Conservation (phyloP, 441 rosid genomes). For the Mallotus repandus region DNA sequence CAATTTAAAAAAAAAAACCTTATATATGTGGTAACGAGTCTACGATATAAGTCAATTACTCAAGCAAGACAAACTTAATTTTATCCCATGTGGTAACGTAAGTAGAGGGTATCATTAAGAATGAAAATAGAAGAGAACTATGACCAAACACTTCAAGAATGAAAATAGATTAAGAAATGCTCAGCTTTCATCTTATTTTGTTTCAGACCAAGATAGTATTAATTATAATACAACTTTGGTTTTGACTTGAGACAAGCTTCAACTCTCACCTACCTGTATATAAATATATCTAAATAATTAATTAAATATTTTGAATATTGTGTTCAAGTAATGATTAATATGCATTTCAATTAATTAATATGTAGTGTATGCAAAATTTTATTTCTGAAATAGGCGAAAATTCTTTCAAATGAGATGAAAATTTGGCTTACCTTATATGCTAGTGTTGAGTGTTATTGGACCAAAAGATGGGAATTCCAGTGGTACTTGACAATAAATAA, state of each 20-base stretch:
- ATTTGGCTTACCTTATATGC: no score
- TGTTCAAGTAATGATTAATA: no score
- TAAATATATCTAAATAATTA: no score
- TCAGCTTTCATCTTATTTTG: conserved; percentile 7
- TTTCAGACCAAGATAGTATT: neutral
- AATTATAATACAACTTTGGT: neutral
- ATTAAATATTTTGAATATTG: no score
- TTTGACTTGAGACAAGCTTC: neutral
- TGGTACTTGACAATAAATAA: no score
- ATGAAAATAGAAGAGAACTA: conserved; percentile 3
- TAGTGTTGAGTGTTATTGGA: no score
- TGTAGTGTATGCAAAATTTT: no score
- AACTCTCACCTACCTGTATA: neutral
- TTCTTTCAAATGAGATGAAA: no score
- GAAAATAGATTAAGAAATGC: neutral
- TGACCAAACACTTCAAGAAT: conserved; percentile 3
- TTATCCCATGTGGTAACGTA: neutral
- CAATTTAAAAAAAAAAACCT: neutral
- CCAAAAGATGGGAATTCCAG: no score
- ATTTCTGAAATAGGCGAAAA: no score
- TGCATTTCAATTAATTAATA: no score
- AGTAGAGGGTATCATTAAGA: neutral
- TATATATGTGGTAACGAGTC: no score
- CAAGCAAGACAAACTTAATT: neutral
- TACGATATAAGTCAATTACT: neutral